These are phyloP conservation scores for Puccinia brachypodii DNA, from an alignment of 1,284 basidiomycete species.

Conservation along the genomic window DNA sequence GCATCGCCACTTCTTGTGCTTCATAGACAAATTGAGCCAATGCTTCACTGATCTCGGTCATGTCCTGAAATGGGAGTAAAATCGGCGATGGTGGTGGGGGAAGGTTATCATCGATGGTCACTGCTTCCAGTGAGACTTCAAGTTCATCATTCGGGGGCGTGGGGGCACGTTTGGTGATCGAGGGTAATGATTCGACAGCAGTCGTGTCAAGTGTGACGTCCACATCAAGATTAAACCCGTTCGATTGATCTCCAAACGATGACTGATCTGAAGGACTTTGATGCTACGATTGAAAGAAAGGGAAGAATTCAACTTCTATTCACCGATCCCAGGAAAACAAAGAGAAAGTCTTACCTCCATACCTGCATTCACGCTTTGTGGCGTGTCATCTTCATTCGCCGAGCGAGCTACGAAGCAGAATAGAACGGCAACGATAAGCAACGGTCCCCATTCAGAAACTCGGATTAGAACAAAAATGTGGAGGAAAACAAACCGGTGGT, in stretches of 20 bases:
- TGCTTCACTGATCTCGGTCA: slow-evolving; percentile 40
- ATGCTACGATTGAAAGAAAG: background rate
- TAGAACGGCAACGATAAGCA: background rate
- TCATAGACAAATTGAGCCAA: slow-evolving; percentile 46
- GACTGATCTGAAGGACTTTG: slow-evolving; percentile 16
- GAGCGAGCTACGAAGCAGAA: background rate
- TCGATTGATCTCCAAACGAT: slow-evolving; percentile 15
- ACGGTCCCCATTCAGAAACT: background rate
- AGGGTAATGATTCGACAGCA: slow-evolving; percentile 8
- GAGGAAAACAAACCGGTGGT: background rate
- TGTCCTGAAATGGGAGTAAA: slow-evolving; percentile 37
- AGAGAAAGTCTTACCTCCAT: background rate
- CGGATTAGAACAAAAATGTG: background rate
- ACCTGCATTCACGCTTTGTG: too few relatives aligned
- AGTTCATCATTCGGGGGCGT: slow-evolving; percentile 16
- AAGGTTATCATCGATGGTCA: background rate
- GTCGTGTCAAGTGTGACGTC: background rate
- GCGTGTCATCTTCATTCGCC: background rate
- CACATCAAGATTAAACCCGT: slow-evolving; percentile 11
- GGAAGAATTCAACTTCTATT: background rate
- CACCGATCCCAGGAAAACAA: background rate
- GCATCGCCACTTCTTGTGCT: slow-evolving; percentile 45
- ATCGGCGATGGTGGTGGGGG: slow-evolving; percentile 36
- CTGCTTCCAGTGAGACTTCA: background rate
- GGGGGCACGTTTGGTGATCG: slow-evolving; percentile 32